Evolutionary conservation across 2,329 filamentous ascomycete species (phyloP).

Genomic region (Cladosporium sp.): DNA sequence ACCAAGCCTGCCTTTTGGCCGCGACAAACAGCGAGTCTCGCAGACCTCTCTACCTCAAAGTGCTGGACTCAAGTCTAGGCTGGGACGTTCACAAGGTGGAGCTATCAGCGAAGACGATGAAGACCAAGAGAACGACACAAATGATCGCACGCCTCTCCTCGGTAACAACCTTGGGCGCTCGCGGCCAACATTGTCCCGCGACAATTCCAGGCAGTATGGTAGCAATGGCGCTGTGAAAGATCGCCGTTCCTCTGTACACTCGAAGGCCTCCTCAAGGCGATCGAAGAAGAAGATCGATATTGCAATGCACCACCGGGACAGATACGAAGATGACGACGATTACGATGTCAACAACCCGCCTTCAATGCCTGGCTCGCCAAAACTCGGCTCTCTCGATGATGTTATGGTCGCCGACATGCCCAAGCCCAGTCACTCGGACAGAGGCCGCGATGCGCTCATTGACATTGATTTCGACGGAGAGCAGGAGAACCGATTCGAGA

Average conservation of each 20-base stretch:
- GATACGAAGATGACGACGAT: conserved; percentile 31
- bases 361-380: conserved; percentile 57
- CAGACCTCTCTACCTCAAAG: conserved; percentile 17
- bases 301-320: not conserved
- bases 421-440: conserved; percentile 35
- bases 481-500: conserved; percentile 14
- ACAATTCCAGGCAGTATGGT: conserved; percentile 27
- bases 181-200: conserved; percentile 25
- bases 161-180: conserved; percentile 33
- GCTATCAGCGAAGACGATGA: conserved; percentile 47
- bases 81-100: conserved; percentile 14
- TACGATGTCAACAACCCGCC: conserved; percentile 65
- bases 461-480: conserved; percentile 42
- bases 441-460: conserved; percentile 46
- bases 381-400: conserved; percentile 54
- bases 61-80: conserved; percentile 12
- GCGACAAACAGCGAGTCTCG: conserved; percentile 20
- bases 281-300: conserved; percentile 11
- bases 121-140: conserved; percentile 37
- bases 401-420: conserved; percentile 65
- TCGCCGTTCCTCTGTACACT: conserved; percentile 25
- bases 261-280: conserved; percentile 23
- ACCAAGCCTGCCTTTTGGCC: conserved; percentile 24
- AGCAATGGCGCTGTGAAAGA: conserved; percentile 25
- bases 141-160: conserved; percentile 56